A percentile compares a stretch with the other conserved stretches of the same genome.
These are phyloP conservation scores for Jaltomata sinuosa DNA, from an alignment of 257 asterid species.

Conservation along the genomic window DNA sequence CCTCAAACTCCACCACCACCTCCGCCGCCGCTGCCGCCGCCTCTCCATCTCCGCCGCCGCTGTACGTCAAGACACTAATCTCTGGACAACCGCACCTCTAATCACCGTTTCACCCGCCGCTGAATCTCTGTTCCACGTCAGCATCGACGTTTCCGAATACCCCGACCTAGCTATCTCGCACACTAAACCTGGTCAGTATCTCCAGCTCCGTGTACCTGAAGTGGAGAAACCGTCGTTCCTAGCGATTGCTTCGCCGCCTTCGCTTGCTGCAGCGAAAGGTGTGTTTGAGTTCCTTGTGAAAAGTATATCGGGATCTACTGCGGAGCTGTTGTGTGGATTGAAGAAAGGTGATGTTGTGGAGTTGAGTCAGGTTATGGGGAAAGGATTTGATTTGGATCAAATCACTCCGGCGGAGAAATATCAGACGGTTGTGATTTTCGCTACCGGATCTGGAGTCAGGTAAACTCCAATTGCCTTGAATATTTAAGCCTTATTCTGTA, in stretches of 20 bases:
- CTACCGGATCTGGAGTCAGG: conserved; percentile 97
- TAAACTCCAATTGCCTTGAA: neutral
- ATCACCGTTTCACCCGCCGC: conserved; percentile 58
- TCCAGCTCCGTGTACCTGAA: conserved; percentile 57
- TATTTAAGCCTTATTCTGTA: neutral
- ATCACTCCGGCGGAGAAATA: conserved; percentile 59
- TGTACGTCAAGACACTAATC: conserved; percentile 34
- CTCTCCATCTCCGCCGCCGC: conserved; percentile 40
- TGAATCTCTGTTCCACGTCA: conserved; percentile 50
- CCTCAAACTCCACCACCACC: conserved; percentile 33
- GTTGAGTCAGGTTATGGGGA: conserved; percentile 63
- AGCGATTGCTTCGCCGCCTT: conserved; percentile 86
- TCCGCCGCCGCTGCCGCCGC: conserved; percentile 21
- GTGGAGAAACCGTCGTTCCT: conserved; percentile 49
- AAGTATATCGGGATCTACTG: conserved; percentile 64
- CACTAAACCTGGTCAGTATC: conserved; percentile 68
- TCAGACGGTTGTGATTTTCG: conserved; percentile 75
- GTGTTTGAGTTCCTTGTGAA: conserved; percentile 74
- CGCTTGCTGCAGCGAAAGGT: conserved; percentile 44
- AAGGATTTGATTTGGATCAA: conserved; percentile 58
- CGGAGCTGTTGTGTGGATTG: conserved; percentile 66
- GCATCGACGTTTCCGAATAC: conserved; percentile 69
- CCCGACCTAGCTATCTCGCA: conserved; percentile 63
- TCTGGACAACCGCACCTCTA: conserved; percentile 52
- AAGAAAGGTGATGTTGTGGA: conserved; percentile 75